phyloP scores from a whole-genome alignment of 1,284 basidiomycete genomes.

The Naganishia cerealis region DNA sequence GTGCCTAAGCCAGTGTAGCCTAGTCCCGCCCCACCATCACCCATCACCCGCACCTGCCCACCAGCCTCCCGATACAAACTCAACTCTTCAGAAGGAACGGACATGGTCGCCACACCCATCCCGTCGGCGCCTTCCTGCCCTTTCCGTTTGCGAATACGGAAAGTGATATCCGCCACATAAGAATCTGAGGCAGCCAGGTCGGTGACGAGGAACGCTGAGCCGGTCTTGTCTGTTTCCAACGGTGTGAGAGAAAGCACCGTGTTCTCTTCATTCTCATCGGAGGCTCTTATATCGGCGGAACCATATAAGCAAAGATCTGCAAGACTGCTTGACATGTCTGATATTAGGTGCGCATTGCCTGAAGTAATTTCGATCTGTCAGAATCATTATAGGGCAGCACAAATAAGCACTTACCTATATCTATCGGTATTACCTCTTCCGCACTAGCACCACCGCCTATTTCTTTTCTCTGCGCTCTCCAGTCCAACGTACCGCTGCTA shows the following conservation, averaged over 20 bases:
- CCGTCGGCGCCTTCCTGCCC: conserved; percentile 39
- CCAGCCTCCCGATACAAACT: background rate
- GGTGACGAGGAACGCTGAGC: conserved; percentile 39
- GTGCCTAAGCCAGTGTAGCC: conserved; percentile 47
- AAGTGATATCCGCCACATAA: conserved; percentile 37
- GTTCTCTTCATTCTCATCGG: background rate
- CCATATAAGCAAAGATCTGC: conserved; percentile 5
- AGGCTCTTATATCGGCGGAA: conserved; percentile 8
- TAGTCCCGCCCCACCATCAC: conserved; percentile 45
- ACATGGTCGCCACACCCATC: conserved; percentile 13
- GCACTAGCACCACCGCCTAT: conserved; percentile 37
- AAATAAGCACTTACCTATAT: background rate
- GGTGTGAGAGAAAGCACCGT: conserved; percentile 29
- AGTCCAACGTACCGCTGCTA: conserved; percentile 54
- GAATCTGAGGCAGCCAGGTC: conserved; percentile 29
- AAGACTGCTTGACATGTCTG: conserved; percentile 9
- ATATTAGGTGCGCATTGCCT: background rate
- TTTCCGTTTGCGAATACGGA: conserved; percentile 38
- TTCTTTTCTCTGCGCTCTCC: conserved; percentile 54
- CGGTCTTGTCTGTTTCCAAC: conserved; percentile 36
- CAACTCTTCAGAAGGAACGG: conserved; percentile 19
- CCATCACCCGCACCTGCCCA: conserved; percentile 31
- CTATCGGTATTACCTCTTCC: background rate
- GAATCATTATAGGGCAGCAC: background rate
- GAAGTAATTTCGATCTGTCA: background rate